phyloP scores from a whole-genome alignment of 164 flowering plant genomes.

The Aristolochia contorta region DNA sequence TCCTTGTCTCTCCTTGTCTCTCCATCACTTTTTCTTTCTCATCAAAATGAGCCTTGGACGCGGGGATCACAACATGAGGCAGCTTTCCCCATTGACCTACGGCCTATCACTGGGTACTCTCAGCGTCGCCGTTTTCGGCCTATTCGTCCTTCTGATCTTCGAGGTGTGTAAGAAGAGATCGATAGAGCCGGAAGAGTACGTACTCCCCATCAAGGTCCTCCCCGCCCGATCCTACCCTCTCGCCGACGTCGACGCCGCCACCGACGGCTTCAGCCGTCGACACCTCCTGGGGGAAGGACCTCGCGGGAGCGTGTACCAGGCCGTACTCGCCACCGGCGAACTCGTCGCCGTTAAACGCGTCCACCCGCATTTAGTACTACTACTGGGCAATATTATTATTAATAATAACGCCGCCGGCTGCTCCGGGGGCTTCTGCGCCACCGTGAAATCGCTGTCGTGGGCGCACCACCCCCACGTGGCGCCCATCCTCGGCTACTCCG shows the following conservation, averaged over 20 bases:
- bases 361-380: slow-evolving; percentile 43
- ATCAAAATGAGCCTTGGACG: background rate
- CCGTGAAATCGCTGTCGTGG: slow-evolving; percentile 41
- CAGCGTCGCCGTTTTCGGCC: background rate
- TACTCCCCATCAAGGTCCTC: background rate
- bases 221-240: background rate
- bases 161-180: background rate
- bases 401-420: too few species aligned
- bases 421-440: slow-evolving; percentile 47
- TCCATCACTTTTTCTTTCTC: background rate
- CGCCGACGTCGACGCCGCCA: slow-evolving; percentile 1
- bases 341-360: slow-evolving; percentile 53
- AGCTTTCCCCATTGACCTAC: background rate
- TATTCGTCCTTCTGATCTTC: slow-evolving; percentile 2
- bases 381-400: too few species aligned
- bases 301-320: slow-evolving; percentile 55
- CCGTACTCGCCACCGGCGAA: slow-evolving; percentile 23
- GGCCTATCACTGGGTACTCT: background rate
- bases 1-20: too few species aligned
- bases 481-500: slow-evolving; percentile 52
- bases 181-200: background rate
- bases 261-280: slow-evolving; percentile 37
- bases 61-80: too few species aligned
- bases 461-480: slow-evolving; percentile 61
- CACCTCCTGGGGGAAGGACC: slow-evolving; percentile 57